Evolutionary conservation across 305 asterid genomes (phyloP).

Genomic region (Fraxinus sp.): DNA sequence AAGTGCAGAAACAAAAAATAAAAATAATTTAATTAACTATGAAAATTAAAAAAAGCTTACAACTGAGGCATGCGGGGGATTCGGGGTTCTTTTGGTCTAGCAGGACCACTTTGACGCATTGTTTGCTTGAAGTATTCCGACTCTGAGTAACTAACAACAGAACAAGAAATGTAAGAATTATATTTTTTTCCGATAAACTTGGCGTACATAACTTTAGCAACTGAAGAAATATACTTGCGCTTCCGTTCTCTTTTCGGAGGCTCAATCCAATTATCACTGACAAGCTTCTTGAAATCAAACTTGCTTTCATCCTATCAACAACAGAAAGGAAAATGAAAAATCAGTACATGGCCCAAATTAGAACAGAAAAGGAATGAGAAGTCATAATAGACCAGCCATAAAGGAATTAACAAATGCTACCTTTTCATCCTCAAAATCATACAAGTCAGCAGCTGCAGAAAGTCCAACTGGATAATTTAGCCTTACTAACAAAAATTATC

Average conservation of each 20-base stretch:
- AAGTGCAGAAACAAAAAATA: slow-evolving; percentile 18
- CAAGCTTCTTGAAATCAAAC: slow-evolving; percentile 93
- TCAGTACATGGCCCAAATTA: slow-evolving; percentile 17
- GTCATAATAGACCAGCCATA: background rate
- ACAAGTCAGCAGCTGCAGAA: slow-evolving; percentile 92
- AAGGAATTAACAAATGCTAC: slow-evolving; percentile 31
- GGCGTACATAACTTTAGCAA: slow-evolving; percentile 18
- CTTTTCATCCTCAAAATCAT: slow-evolving; percentile 97
- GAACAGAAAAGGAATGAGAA: slow-evolving; percentile 4
- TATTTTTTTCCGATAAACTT: background rate
- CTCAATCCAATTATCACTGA: slow-evolving; percentile 88
- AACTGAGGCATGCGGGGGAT: slow-evolving; percentile 99
- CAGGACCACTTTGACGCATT: slow-evolving; percentile 97
- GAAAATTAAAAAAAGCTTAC: slow-evolving; percentile 40
- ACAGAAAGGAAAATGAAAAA: slow-evolving; percentile 24
- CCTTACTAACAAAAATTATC: slow-evolving; percentile 5
- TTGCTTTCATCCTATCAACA: slow-evolving; percentile 71
- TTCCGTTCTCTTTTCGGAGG: slow-evolving; percentile 91
- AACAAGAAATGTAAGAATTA: background rate
- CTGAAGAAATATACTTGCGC: slow-evolving; percentile 74
- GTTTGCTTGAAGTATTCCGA: slow-evolving; percentile 99
- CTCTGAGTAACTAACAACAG: slow-evolving; percentile 72
- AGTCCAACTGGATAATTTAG: slow-evolving; percentile 32
- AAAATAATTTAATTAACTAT: background rate
- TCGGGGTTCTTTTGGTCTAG: slow-evolving; percentile 91